Base-by-base conservation (phyloP, 176 grass and related monocot species). In the Zoysia pacifica region DNA sequence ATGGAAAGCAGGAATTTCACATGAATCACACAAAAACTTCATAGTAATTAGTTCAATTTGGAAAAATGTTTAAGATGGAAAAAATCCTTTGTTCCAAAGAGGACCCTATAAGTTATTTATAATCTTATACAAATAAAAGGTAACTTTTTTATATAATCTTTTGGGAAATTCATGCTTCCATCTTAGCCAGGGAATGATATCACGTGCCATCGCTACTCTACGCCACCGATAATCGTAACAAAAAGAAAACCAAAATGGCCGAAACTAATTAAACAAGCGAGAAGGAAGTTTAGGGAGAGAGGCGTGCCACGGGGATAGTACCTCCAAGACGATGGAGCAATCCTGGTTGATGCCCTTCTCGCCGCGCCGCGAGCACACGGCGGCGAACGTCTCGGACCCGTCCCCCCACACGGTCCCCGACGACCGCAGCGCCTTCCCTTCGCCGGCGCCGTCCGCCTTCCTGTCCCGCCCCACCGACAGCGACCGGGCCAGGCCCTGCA, bases 301-400 rank as follows among this genome's bases (percentile, higher is more conserved):
- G n/a, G n/a, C n/a, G n/a, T n/a, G n/a, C n/a, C n/a, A n/a, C n/a
- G n/a, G n/a, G n/a, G n/a, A n/a, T n/a, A n/a, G 55, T n/a, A 91
- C 97, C 97, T 99, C 88, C 88, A 88, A 99, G 49, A 99, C 97
- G 82, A 99, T 86, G 82, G 86, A 88, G 82, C 93, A 83, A 74
- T 96, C 97, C 85, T 99, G 97, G 68, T 96, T 99, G 85, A 68
- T 67, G 46, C 97, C 97, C 83, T 99, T 99, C 86, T 99, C 92
- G 80, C 96, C 97, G 75, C 92, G 87, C 41, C 86, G 83, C n/a
- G 97, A 91, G 88, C 84, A 91, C 18, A 86, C 97, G 65, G 97
- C 90, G 18, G 87, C 90, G 40, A 95, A 91, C 14, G 75, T 87
- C n/a, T 82, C 90, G 1, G 97, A 99, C 11, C 82, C 84, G 48